Evolutionary conservation across 129 eudicot species (phyloP).

Genomic region (Centrapalus pauciflorus): DNA sequence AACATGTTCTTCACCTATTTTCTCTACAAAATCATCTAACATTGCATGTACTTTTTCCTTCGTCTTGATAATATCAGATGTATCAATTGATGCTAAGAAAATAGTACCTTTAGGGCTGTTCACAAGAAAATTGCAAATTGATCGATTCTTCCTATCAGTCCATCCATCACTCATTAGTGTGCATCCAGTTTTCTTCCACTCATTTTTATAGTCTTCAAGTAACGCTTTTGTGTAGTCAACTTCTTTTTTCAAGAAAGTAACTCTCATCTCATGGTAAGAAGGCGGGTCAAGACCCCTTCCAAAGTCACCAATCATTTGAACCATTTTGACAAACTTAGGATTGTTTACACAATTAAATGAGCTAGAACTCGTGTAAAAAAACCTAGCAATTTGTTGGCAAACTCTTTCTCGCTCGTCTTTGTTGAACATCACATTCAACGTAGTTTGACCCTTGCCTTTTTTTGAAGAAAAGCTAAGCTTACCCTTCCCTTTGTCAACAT

Average conservation of each 20-base stretch:
- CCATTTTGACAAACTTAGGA: not conserved
- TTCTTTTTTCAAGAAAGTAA: not conserved
- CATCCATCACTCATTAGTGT: constrained; percentile 1
- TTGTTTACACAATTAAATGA: not conserved
- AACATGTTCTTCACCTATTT: constrained; percentile 9
- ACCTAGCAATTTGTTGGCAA: not conserved
- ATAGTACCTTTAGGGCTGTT: not conserved
- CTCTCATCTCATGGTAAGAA: constrained; percentile 5
- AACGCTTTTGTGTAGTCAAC: not conserved
- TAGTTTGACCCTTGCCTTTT: not conserved
- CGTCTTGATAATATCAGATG: not conserved
- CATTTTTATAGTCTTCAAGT: not conserved
- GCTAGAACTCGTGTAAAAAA: not conserved
- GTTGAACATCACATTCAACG: not conserved
- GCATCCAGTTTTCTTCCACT: constrained; percentile 2
- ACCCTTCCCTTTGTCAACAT: not conserved
- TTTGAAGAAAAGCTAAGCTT: not conserved
- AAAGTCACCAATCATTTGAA: not conserved
- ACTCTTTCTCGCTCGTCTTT: not conserved
- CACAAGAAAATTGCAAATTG: not conserved
- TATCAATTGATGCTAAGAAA: not conserved
- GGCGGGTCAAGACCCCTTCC: constrained; percentile 3
- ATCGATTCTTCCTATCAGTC: not conserved
- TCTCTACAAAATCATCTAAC: not conserved
- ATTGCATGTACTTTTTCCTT: not conserved